These are phyloP conservation scores for Neoboletus brunneissimus DNA, from an alignment of 768 basidiomycete genomes.

Conservation along the genomic window DNA sequence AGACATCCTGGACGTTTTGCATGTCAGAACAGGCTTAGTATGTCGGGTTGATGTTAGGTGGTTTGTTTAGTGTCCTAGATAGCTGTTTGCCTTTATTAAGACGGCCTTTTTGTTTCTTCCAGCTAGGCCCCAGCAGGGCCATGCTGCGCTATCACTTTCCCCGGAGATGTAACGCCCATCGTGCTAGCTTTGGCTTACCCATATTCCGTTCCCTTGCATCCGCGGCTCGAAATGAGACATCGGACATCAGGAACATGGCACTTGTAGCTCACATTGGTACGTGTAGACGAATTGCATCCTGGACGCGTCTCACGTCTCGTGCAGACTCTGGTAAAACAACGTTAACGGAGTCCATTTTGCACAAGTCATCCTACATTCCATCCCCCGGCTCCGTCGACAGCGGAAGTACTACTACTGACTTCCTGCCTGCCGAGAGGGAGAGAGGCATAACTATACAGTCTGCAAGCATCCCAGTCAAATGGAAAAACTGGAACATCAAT, in stretches of 20 bases:
- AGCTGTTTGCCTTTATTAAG: constrained; percentile 19
- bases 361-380: constrained; percentile 69
- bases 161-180: constrained; percentile 11
- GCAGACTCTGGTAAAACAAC: constrained; percentile 89
- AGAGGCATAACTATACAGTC: constrained; percentile 92
- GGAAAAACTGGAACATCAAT: constrained; percentile 84
- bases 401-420: constrained; percentile 89
- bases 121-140: neutral
- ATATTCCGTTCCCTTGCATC: constrained; percentile 24
- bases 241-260: constrained; percentile 70
- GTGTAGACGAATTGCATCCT: constrained; percentile 15
- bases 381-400: constrained; percentile 82
- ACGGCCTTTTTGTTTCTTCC: neutral
- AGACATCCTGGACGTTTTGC: constrained; percentile 32
- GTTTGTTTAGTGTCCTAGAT: no score
- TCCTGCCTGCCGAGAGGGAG: constrained; percentile 85
- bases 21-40: constrained; percentile 14
- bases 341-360: constrained; percentile 81
- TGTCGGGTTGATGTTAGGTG: neutral
- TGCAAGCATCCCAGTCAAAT: constrained; percentile 84
- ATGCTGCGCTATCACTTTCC: constrained; percentile 20
- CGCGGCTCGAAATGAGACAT: constrained; percentile 31
- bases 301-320: constrained; percentile 8
- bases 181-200: neutral
- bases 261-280: constrained; percentile 87